Base-by-base conservation (phyloP, 2,329 filamentous ascomycete species). In the Fusarium staphyleae region DNA sequence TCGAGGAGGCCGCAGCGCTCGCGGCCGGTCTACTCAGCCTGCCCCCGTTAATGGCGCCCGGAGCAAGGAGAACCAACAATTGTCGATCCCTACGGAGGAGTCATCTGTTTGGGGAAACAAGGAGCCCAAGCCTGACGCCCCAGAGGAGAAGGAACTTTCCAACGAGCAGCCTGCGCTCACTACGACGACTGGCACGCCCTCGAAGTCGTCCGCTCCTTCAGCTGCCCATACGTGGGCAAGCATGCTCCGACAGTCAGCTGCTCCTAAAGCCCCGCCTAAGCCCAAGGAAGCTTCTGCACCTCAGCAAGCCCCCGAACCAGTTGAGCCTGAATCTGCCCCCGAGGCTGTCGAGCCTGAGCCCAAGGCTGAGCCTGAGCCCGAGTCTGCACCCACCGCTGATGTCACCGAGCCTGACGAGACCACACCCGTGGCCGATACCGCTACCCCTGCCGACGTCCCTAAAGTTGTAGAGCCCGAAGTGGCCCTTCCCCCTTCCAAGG, bases 141-240 rank as follows among this genome's bases (percentile, higher is more conserved):
- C 70, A 48, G 72, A 77, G 50, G 70, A 73, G 29, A 67, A 75
- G 45, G 61, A 71, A 39, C 52, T 63, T 29, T 39, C 69, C 48
- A 67, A 70, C 36, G 72, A 72, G 18, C 65, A 71, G 44, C 56
- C 72, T 34, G 66, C 71, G 24, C 37, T 43, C 55, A 61, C 72
- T 52, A 60, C 73, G 53, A 66, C 70, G 53, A 66, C 70, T 40
- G 58, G 70, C 43, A 75, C 79, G 53, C 60, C 74, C 16, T 66
- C 75, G 47, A 69, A 76, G 63, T 65, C 75, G 47, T 69, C 75
- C 50, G 70, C 74, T 48, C 67, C 77, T 34, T 71, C 72, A 55
- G 71, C n/a, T n/a, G n/a, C 72, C 50, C 87, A 86, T 77, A 87
- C 85, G 19, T 92, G 89, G 89, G 89, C 89, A 30, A 90, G 87